Evolutionary conservation across 176 grass and related monocot species (phyloP), one percentile per base, ranked within the genome.

Genomic region (Hsuehochloa calcarea): DNA sequence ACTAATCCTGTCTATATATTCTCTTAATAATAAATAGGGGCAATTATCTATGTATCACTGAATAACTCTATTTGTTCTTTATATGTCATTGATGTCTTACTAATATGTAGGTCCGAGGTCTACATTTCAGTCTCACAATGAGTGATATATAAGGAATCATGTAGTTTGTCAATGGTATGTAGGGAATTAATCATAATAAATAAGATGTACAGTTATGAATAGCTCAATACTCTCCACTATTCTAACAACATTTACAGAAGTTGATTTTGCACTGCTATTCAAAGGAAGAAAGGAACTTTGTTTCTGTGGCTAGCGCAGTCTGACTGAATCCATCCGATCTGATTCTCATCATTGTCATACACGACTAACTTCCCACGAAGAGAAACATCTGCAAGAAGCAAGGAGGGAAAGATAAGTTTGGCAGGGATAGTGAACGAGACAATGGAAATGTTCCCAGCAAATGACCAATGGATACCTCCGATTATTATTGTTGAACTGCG

Each of bases 291-390:
- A 2, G 90, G 86, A 73, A 92, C 85, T 91, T 22, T 70, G 34
- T 89, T 87, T 94, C 60, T 79, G 78, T 43, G 96, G 86, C 40
- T 72, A 8, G 17, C 26, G 60, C 96, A 99, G n/a, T 82, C 86
- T 50, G 93, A 99, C 60, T 88, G 83, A 81, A 58, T 55, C 96
- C 96, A 96, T 69, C 93, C 93, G 31, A 96, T 81, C 76, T 80
- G 78, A n/a, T 84, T 89, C 85, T 82, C 45, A 58, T 86, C 81
- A 72, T 99, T 99, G 79, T 99, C 91, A 54, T 96, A 99, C 56
- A 84, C 83, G 54, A 99, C 76, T 37, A 99, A 81, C 87, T 99
- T 99, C 56, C 96, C 96, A 65, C 84, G 86, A 60, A 99, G 90
- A 12, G 88, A 94, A 79, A 88, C 71, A 84, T 87, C 96, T 99